These are phyloP conservation scores for Nannochloropsis gaditana DNA, from an alignment of 108 stramenopile genomes.

Conservation along the genomic window DNA sequence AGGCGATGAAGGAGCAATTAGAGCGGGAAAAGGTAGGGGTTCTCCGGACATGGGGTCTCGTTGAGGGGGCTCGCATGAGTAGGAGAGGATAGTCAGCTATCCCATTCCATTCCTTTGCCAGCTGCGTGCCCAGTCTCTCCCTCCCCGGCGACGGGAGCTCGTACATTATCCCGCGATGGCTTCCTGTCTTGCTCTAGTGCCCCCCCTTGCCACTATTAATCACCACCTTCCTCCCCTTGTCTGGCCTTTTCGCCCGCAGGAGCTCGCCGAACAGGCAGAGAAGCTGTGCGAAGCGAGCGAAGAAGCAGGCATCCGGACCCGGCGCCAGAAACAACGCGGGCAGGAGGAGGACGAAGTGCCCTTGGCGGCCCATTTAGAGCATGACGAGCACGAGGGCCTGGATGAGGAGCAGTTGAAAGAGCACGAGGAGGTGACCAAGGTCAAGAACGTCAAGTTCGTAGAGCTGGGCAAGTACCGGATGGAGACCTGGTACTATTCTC, in stretches of 20 bases:
- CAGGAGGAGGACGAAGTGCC: conserved; percentile 29
- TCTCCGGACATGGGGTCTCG: no score
- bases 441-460: conserved; percentile 89
- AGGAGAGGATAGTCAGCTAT: no score
- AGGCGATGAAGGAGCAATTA: conserved; percentile 36
- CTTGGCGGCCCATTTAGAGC: conserved; percentile 20
- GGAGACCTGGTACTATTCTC: conserved; percentile 98
- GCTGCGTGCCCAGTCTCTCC: no score
- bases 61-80: no score
- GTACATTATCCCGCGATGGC: no score
- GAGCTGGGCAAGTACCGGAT: conserved; percentile 74
- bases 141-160: no score
- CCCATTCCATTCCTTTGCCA: no score
- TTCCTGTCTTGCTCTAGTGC: not conserved
- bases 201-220: not conserved
- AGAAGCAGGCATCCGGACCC: conserved; percentile 36
- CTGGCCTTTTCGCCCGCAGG: not conserved
- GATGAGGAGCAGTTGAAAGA: conserved; percentile 87
- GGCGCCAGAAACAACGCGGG: conserved; percentile 35
- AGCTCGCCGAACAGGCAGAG: conserved; percentile 5
- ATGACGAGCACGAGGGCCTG: conserved; percentile 96
- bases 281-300: conserved; percentile 3
- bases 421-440: conserved; percentile 98
- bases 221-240: not conserved
- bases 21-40: conserved; percentile 28